Evolutionary conservation across 306 rosid genomes (phyloP).

Genomic region (Vicia faba): DNA sequence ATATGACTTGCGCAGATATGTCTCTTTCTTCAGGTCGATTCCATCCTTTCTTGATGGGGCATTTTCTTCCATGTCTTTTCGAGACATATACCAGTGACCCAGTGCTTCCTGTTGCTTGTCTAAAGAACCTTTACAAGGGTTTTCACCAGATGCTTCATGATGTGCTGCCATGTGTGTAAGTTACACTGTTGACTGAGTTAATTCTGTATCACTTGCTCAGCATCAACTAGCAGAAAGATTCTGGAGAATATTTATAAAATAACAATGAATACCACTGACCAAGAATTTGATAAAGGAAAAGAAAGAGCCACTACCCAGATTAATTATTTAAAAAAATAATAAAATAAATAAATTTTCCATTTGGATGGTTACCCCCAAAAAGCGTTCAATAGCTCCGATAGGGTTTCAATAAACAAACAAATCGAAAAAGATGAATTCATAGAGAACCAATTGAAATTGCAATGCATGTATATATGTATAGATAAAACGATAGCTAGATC

Average conservation of each 20-base stretch:
- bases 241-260: constrained; percentile 37
- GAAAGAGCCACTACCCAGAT: constrained; percentile 20
- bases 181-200: constrained; percentile 30
- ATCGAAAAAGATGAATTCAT: neutral
- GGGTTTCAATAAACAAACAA: neutral
- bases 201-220: constrained; percentile 35
- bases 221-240: constrained; percentile 39
- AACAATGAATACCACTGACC: constrained; percentile 27
- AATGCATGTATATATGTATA: neutral
- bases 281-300: neutral
- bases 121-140: constrained; percentile 35
- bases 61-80: constrained; percentile 83
- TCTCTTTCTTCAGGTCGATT: constrained; percentile 89
- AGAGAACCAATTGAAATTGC: neutral
- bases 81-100: constrained; percentile 75
- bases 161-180: constrained; percentile 44
- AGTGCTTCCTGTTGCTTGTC: constrained; percentile 43
- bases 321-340: neutral
- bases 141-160: constrained; percentile 39
- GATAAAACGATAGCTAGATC: neutral
- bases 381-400: neutral
- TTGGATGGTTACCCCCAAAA: neutral
- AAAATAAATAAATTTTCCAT: neutral
- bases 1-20: constrained; percentile 88
- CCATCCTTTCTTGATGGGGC: constrained; percentile 88